Evolutionary conservation across 1,139 yeast species (phyloP).

Genomic region (Zygotorulaspora mrakii): DNA sequence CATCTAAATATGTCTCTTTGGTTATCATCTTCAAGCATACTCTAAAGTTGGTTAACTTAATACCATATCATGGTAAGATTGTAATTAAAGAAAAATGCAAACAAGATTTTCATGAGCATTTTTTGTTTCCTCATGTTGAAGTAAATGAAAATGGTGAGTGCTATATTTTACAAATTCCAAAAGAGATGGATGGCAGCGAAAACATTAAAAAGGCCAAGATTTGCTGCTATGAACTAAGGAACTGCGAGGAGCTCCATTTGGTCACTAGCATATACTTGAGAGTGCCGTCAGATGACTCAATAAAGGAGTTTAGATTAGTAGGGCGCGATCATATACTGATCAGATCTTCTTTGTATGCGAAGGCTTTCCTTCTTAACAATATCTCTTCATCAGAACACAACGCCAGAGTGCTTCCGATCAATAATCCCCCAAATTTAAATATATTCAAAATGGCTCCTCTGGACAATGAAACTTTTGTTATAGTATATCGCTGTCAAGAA

Average conservation of each 20-base stretch:
- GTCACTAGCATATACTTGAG: background rate
- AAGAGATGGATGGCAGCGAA: background rate
- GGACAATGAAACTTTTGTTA: slow-evolving; percentile 10
- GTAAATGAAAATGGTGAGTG: slow-evolving; percentile 9
- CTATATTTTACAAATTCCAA: slow-evolving; percentile 4
- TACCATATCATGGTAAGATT: slow-evolving; percentile 17
- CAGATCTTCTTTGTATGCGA: slow-evolving; percentile 7
- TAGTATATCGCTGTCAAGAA: slow-evolving; percentile 11
- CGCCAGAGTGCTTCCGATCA: slow-evolving; percentile 5
- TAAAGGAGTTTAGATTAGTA: slow-evolving; percentile 17
- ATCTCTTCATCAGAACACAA: slow-evolving; percentile 1
- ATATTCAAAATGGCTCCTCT: slow-evolving; percentile 7
- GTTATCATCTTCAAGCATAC: slow-evolving; percentile 15
- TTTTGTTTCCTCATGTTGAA: slow-evolving; percentile 11
- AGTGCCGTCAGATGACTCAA: background rate
- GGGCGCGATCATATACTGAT: slow-evolving; percentile 17
- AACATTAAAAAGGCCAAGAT: slow-evolving; percentile 1
- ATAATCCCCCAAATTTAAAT: slow-evolving; percentile 6
- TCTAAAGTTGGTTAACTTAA: slow-evolving; percentile 19
- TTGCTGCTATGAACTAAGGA: background rate
- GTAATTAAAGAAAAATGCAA: slow-evolving; percentile 8
- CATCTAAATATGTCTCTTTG: slow-evolving; percentile 8
- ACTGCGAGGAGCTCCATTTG: background rate
- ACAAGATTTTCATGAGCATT: slow-evolving; percentile 9
- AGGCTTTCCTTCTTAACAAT: slow-evolving; percentile 12